These are phyloP conservation scores for Collybiopsis luxurians DNA, from an alignment of 768 basidiomycete genomes.

Conservation along the genomic window DNA sequence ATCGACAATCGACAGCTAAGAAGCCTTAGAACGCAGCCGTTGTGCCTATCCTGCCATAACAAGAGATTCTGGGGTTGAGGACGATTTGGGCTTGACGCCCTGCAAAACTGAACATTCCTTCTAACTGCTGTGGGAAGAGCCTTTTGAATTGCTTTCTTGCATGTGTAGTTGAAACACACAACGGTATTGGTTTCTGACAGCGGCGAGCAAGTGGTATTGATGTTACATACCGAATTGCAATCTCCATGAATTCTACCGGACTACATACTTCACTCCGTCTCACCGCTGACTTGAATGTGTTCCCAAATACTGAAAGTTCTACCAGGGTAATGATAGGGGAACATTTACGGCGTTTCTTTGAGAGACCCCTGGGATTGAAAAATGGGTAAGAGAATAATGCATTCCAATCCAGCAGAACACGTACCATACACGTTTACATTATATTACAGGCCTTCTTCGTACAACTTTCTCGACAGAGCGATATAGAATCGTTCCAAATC, in stretches of 20 bases:
- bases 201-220: not conserved
- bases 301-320: too few species aligned
- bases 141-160: not conserved
- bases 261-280: not conserved
- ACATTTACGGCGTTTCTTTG: not conserved
- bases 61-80: too few species aligned
- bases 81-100: too few species aligned
- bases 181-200: not conserved
- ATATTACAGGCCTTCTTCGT: conserved; percentile 80
- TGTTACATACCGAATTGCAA: conserved; percentile 1
- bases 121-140: not conserved
- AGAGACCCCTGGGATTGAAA: not conserved
- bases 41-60: too few species aligned
- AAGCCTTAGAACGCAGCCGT: too few species aligned
- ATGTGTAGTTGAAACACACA: not conserved
- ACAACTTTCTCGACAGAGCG: conserved; percentile 83
- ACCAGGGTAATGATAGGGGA: too few species aligned
- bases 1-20: not conserved
- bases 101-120: not conserved
- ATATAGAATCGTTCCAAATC: conserved; percentile 90
- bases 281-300: too few species aligned
- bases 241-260: not conserved
- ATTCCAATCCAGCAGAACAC: not conserved
- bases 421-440: not conserved
- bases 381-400: not conserved